Evolutionary conservation across 2,329 filamentous ascomycete species (phyloP), one percentile per base, ranked within the genome.

Genomic region (Fusarium anguioides): DNA sequence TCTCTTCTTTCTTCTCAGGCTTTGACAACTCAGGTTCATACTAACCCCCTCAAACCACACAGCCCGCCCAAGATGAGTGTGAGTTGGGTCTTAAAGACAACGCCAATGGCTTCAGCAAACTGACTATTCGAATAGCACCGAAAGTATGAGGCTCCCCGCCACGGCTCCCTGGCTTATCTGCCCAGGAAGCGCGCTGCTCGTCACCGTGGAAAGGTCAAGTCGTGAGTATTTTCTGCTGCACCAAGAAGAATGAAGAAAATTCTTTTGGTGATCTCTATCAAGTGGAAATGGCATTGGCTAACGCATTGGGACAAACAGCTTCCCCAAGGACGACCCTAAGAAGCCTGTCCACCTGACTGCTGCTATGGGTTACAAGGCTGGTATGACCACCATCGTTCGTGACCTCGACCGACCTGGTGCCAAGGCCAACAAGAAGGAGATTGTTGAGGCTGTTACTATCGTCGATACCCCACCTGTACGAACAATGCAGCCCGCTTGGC

Each of bases 271-370:
- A 59, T 41, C 14, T 39, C n/a, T 14, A 23, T 12, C 3, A 33
- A 10, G 3, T 18, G 8, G 33, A 14, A 58, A 53, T 36, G 42
- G 45, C 59, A 60, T 58, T 69, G 60, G 72, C 75, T 76, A 69
- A 76, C 56, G 61, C 66, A 68, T 73, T 69, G 52, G 61, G 27
- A 56, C 64, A 64, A 76, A 76, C 80, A 96, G 93, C 85, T 99
- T 99, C 91, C 96, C 96, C 81, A 98, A 98, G 91, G 96, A 99
- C 92, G 94, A 99, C 89, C 87, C 94, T 80, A 98, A 98, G 92
- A 97, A 98, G 91, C 93, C 94, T 79, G 93, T 97, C 83, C 96
- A 99, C 89, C 90, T 99, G 79, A 99, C 96, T 72, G 96, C 96
- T 80, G 86, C 93, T 80, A 94, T 98, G 91, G 96, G 96, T 83